phyloP scores from a whole-genome alignment of 2,329 filamentous ascomycete genomes.

The Alternaria angustiovoidea region DNA sequence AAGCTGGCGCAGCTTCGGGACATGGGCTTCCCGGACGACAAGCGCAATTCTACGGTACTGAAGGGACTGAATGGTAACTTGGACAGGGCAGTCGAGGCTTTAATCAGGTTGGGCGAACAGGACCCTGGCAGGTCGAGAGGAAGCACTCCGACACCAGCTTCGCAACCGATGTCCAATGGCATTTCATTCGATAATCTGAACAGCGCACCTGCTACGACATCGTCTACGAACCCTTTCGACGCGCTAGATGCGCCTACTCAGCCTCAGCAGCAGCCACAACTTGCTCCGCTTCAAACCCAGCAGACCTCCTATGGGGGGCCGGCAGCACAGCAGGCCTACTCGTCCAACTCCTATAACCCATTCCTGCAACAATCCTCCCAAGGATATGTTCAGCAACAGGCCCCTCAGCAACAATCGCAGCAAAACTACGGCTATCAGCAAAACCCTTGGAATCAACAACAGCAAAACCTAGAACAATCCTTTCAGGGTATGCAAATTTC shows the following conservation, averaged over 20 bases:
- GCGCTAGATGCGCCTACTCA: conserved; percentile 47
- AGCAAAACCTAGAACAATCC: conserved; percentile 66
- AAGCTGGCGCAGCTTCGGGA: conserved; percentile 82
- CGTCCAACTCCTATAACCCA: conserved; percentile 69
- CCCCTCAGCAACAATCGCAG: conserved; percentile 13
- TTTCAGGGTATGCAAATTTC: conserved; percentile 78
- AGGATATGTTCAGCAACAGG: conserved; percentile 36
- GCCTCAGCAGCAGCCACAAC: conserved; percentile 39
- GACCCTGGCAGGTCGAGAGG: conserved; percentile 53
- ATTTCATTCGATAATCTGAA: conserved; percentile 53
- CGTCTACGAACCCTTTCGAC: conserved; percentile 56
- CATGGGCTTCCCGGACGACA: conserved; percentile 90
- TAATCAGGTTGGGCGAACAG: conserved; percentile 80
- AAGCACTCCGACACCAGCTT: conserved; percentile 56
- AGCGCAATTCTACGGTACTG: conserved; percentile 80
- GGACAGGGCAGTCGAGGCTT: conserved; percentile 82
- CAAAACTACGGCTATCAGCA: conserved; percentile 24
- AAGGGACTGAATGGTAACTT: conserved; percentile 85
- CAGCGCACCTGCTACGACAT: conserved; percentile 33
- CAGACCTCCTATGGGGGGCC: conserved; percentile 34
- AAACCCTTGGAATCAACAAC: conserved; percentile 36
- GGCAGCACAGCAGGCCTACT: conserved; percentile 36
- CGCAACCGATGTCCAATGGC: conserved; percentile 59
- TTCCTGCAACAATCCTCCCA: conserved; percentile 63
- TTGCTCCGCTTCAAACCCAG: conserved; percentile 42